Evolutionary conservation across 192 early-diverging fungal species (phyloP), one percentile per base, ranked within the genome.

Genomic region (Podila minutissima): DNA sequence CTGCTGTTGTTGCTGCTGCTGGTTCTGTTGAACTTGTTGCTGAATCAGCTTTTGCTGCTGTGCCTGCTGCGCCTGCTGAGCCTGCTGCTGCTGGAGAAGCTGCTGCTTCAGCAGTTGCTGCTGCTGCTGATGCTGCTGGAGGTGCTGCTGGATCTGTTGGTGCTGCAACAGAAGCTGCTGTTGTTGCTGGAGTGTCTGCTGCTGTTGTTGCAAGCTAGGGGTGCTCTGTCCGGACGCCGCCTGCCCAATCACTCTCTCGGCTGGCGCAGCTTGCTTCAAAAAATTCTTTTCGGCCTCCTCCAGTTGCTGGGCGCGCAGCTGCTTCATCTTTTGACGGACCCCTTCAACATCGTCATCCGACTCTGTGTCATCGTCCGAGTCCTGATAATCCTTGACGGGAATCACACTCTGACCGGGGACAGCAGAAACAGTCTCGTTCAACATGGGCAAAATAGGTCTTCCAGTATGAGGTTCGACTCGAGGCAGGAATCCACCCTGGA

Each of bases 291-390:
- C 77, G 0, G 77, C 71, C 22, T 81, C 77, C 24, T 81, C 77
- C 38, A 65, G 51, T 20, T 81, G 77, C 46, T 81, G 83, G 1
- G 82, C 84, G n/a, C 86, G 62, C 50, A 85, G 72, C 32, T 72
- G 69, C 73, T 84, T 84, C 83, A 88, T 88, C 53, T 78, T 71
- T 67, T 84, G 72, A 0, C 86, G 84, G 7, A 88, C 88, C 31
- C 84, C 79, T 55, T 88, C 83, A 2, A 86, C 87, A 67, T 89
- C 88, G 20, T 83, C 74, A 50, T 89, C 89, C 19, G 83, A 83
- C 35, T 91, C 88, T 20, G 86, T 89, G 41, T 88, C 85, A 33
- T 85, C 73, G 29, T 87, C 87, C 11, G 85, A 71, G 37, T 83
- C 82, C 41, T 82, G 67, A 31, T 72, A 79, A 51, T 64, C 82